These are phyloP conservation scores for Podaxis sp. DNA, from an alignment of 768 basidiomycete genomes.

Conservation along the genomic window DNA sequence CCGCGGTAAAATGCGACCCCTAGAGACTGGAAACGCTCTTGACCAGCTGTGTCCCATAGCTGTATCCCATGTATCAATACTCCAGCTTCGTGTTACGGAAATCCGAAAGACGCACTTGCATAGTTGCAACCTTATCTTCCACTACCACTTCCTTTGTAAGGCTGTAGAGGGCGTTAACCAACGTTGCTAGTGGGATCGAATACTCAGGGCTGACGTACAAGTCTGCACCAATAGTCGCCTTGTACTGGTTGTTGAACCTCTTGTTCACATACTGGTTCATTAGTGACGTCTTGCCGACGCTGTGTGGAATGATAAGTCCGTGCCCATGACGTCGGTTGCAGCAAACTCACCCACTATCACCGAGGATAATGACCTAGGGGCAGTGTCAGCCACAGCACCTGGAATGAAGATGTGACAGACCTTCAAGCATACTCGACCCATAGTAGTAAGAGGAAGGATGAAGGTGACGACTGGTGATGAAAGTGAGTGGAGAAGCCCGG, in stretches of 20 bases:
- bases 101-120: slow-evolving; percentile 67
- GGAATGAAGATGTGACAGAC: slow-evolving; percentile 33
- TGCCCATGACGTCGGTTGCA: slow-evolving; percentile 7
- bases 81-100: not conserved
- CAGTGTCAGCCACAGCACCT: not conserved
- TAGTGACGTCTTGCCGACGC: slow-evolving; percentile 98
- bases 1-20: slow-evolving; percentile 99
- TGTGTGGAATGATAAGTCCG: slow-evolving; percentile 31
- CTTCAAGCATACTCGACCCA: slow-evolving; percentile 88
- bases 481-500: not conserved
- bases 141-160: slow-evolving; percentile 99
- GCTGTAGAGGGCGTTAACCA: slow-evolving; percentile 37
- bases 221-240: slow-evolving; percentile 98
- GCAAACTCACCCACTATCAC: slow-evolving; percentile 83
- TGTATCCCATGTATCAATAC: slow-evolving; percentile 29
- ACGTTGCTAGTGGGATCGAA: slow-evolving; percentile 23
- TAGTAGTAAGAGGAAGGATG: slow-evolving; percentile 46
- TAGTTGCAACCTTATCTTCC: slow-evolving; percentile 95
- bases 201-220: slow-evolving; percentile 58
- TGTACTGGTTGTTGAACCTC: slow-evolving; percentile 99
- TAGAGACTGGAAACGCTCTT: slow-evolving; percentile 98
- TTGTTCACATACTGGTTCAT: slow-evolving; percentile 99
- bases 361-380: slow-evolving; percentile 93
- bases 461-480: slow-evolving; percentile 19
- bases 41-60: slow-evolving; percentile 99